Evolutionary conservation across 805 yeast genomes (phyloP), one percentile per base, ranked within the genome.

Genomic region (Cyberlindnera meyerae): DNA sequence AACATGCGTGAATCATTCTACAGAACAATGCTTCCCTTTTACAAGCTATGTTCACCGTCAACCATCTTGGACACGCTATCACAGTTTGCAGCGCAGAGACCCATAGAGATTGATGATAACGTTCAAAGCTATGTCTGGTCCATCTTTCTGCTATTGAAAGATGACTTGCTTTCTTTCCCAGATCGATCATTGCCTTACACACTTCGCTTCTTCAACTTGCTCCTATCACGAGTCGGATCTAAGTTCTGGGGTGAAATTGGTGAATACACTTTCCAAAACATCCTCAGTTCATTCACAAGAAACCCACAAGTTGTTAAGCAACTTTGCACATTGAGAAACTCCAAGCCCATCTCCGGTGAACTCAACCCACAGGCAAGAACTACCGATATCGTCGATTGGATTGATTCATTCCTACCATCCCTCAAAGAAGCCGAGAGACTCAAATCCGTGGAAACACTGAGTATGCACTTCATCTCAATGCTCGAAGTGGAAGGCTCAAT

Each of bases 221-320:
- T 79, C 1, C 55, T 83, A 17, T 41, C 46, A 3, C 62, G 62
- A 27, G 61, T 76, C 9, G 69, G 66, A 7, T 14, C 49, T 0
- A 60, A 62, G 4, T 73, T 79, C 40, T 85, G 93, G 90, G 48
- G 54, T 0, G 47, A 60, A 18, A 65, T 77, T 4, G 61, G 70
- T 1, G 85, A 84, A 0, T 71, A 63, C 42, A 71, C 73, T 3
- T 73, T 71, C 41, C 67, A 65, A 20, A 77, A 76, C 41, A 62
- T 79, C 29, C 55, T 82, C 34, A 88, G 81, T 44, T 68, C 77
- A 13, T 63, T 82, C 1, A 66, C 81, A 31, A 71, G 71, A 14
- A 78, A 73, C 47, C 77, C 79, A 1, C 58, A 64, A 31, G 77
- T 66, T 46, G 49, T 62, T 1, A 59, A 58, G 13, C 61, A 56